Base-by-base conservation (phyloP, 1,284 basidiomycete genomes). In the Boletus hoseneyae region DNA sequence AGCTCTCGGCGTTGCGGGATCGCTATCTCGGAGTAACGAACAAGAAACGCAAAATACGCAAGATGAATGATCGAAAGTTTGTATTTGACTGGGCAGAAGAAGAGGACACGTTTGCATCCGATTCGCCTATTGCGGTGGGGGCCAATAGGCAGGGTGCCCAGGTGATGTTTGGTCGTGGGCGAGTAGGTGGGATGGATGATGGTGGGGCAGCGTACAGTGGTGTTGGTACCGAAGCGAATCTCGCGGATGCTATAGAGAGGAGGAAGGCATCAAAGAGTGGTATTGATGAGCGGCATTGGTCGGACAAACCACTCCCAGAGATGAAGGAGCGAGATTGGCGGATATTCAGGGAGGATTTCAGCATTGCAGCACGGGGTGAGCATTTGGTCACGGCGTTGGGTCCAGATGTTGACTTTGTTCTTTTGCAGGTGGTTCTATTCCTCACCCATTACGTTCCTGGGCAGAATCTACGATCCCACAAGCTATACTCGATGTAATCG, bases 301-400 rank as follows among this genome's bases (percentile, higher is more conserved):
- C 88, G 2, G 93, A 97, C n/a, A 99, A 99, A 70, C 80, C 86
- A 2, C 73, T 99, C 29, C 69, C 75, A 2, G 93, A 98, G 69
- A 98, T 99, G 97, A 90, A 88, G 64, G 97, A 98, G 61, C 80
- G 96, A 50, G 96, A 99, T 67, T 99, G 96, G 96, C 83, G 96
- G 62, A 99, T 99, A 68, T 99, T 99, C 74, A 78, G 95, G 55
- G 96, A 99, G 70, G 96, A 99, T 70, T 99, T 97, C 73, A 94
- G 86, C 61, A 99, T 99, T 55, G 85, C 92, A 46, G 87, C 93
- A 4, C 74, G 94, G 67, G 93, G 90, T 86, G 44, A 39, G 77
- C 7, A 32, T 21, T 39, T 8, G 39, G 41, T 47, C n/a, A 18
- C 16, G 19, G 37, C 21, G 12, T 38, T 40, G 4, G 10, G 11